These are phyloP conservation scores for Trichoderma sp. DNA, from an alignment of 2,329 filamentous ascomycete species.

Conservation along the genomic window DNA sequence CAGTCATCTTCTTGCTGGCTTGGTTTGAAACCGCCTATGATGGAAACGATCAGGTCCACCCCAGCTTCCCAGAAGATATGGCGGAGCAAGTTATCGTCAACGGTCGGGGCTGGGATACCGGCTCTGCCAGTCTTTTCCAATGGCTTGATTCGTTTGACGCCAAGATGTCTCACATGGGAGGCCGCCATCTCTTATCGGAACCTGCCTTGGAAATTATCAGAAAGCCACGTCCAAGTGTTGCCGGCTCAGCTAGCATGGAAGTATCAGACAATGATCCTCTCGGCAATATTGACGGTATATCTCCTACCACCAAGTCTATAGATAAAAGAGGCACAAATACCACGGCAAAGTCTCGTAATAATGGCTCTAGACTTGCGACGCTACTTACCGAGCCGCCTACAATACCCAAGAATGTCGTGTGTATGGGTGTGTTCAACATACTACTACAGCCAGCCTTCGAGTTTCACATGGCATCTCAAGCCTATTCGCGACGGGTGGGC, in stretches of 20 bases:
- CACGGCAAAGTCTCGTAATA: not conserved
- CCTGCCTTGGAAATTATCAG: slow-evolving; percentile 7
- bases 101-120: not conserved
- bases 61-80: not conserved
- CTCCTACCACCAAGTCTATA: not conserved
- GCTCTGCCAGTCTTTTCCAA: slow-evolving; percentile 1
- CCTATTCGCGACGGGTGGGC: slow-evolving; percentile 2
- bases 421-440: slow-evolving; percentile 11
- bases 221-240: not conserved
- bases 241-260: not conserved
- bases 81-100: slow-evolving; percentile 1
- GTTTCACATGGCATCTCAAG: slow-evolving; percentile 8
- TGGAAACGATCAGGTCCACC: slow-evolving; percentile 2
- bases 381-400: not conserved
- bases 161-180: slow-evolving; percentile 13
- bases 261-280: not conserved
- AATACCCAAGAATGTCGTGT: not conserved
- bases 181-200: not conserved
- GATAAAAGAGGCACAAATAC: not conserved
- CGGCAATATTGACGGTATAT: not conserved
- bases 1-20: not conserved
- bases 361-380: not conserved
- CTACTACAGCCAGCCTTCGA: not conserved
- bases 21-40: slow-evolving; percentile 9
- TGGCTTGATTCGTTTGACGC: slow-evolving; percentile 13